A percentile compares a stretch with the other conserved stretches of the same genome.
These are phyloP conservation scores for Ambrosia hybrid DNA, from an alignment of 140 eudicot genomes.

Conservation along the genomic window DNA sequence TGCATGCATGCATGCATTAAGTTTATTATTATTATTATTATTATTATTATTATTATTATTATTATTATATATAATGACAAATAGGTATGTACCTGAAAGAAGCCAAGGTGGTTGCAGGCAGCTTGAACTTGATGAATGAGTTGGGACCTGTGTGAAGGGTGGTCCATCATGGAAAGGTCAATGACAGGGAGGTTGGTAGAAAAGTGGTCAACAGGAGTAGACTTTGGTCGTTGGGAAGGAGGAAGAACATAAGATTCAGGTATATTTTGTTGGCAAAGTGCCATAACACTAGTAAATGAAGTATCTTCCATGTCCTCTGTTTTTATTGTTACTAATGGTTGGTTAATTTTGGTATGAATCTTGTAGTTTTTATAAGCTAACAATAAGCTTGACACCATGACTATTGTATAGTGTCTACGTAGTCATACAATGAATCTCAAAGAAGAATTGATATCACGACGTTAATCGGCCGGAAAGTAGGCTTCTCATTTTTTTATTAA, in stretches of 20 bases:
- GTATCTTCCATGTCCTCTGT: conserved; percentile 33
- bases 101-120: conserved; percentile 63
- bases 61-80: no score
- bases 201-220: conserved; percentile 4
- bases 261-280: conserved; percentile 43
- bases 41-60: not conserved
- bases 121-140: conserved; percentile 36
- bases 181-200: conserved; percentile 44
- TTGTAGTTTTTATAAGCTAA: conserved; percentile 35
- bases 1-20: conserved; percentile 25
- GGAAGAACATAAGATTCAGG: conserved; percentile 54
- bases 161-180: conserved; percentile 49
- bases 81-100: conserved; percentile 55
- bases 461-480: no score
- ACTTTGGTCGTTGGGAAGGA: conserved; percentile 46
- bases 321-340: conserved; percentile 8
- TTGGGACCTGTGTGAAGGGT: conserved; percentile 40
- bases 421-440: conserved; percentile 19
- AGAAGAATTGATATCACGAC: no score
- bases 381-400: not conserved
- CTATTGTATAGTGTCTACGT: conserved; percentile 19
- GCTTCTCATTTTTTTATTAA: no score
- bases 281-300: conserved; percentile 57
- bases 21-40: no score
- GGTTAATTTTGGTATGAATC: conserved; percentile 16